Evolutionary conservation across 345 rosid species (phyloP), one percentile per base, ranked within the genome.

Genomic region (Dovyalis caffra): DNA sequence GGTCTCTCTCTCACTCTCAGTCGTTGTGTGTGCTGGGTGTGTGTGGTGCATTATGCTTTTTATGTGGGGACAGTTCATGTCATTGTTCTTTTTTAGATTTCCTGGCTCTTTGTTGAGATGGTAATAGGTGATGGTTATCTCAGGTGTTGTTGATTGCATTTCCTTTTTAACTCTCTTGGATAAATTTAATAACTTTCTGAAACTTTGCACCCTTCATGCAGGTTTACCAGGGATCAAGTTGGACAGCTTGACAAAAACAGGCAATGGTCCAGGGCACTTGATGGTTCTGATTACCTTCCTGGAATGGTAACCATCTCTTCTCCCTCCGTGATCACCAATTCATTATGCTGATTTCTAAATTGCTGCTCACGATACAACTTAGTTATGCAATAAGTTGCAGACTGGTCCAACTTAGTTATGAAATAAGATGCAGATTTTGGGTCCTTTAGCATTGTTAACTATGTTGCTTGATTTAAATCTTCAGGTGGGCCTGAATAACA

Each of bases 261-360:
- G 81, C 92, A 88, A 66, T 96, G 99, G 99, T 96, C 99, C 47
- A 90, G 97, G 83, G 94, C 97, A 68, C 97, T 96, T 76, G 99
- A 93, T 84, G 99, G 99, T 72, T 93, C 99, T 40, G 97, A 95
- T 85, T 93, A 95, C 78, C 97, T 95, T 75, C 99, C 99, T 0
- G 99, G 99, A 86, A 95, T 95, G 98, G 97, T 92, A 76, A 14
- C 34, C 23, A n/a, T 67, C 12, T 64, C 3, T 12, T 2, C 38
- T 38, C 53, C 5, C 21, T 25, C 18, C n/a, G 29, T 3, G 6
- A 5, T 43, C 25, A 29, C 1, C 35, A 45, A 72, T 58, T 33
- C 15, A 20, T 23, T 58, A 16, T n/a, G 15, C 33, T 26, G 34
- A 11, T 33, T 66, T 25, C 56, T 37, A 40, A 64, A 72, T 29